A percentile compares a stretch with the other conserved stretches of the same genome.
Conservation (phyloP, 805 yeast species). For the Candida yuanshanica region DNA sequence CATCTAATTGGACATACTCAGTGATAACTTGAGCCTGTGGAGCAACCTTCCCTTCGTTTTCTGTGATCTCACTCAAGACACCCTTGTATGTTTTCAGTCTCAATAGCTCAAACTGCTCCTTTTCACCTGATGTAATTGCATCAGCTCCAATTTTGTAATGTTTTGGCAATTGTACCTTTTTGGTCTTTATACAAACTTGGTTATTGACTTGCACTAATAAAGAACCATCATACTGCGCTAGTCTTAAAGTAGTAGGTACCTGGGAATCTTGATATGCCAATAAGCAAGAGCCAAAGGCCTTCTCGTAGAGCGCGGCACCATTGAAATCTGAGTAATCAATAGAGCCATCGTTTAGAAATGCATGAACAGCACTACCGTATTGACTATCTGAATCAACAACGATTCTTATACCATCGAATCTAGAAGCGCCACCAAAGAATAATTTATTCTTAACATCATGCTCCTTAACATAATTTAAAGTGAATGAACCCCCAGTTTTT, state of each 20-base stretch:
- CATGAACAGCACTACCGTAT: constrained; percentile 47
- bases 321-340: constrained; percentile 26
- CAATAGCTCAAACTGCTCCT: constrained; percentile 63
- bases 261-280: constrained; percentile 58
- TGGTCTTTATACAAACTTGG: constrained; percentile 62
- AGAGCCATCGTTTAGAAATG: constrained; percentile 56
- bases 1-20: constrained; percentile 32
- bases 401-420: constrained; percentile 60
- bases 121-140: constrained; percentile 37
- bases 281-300: constrained; percentile 50
- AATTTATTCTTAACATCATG: constrained; percentile 24
- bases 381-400: constrained; percentile 46
- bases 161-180: constrained; percentile 41
- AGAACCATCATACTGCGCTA: constrained; percentile 48
- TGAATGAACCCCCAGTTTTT: constrained; percentile 47
- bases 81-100: constrained; percentile 50
- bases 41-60: constrained; percentile 47
- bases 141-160: constrained; percentile 48
- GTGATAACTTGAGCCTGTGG: constrained; percentile 41
- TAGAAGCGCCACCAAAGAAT: constrained; percentile 49
- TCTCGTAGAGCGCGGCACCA: constrained; percentile 22
- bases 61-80: constrained; percentile 48
- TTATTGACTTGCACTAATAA: constrained; percentile 70
- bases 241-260: constrained; percentile 64
- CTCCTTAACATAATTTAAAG: constrained; percentile 48